Conservation (phyloP, 139 green algal genomes). For the Monoraphidium neglectum region DNA sequence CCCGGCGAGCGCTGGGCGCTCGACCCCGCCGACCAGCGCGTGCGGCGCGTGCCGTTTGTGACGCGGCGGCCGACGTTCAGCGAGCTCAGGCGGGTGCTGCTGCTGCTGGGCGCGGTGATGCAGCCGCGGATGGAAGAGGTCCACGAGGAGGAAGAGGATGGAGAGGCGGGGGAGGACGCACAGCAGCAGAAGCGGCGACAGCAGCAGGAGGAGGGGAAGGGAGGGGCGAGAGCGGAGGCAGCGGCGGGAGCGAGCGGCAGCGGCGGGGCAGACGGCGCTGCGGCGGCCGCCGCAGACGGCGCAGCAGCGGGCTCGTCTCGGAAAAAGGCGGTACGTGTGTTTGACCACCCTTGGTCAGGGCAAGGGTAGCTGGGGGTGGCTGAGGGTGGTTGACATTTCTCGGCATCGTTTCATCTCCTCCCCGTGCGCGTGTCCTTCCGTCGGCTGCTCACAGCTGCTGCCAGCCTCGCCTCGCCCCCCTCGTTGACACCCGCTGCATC, state of each 20-base stretch:
- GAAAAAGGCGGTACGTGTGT: too few species aligned
- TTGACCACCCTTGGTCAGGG: too few species aligned
- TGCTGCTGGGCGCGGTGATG: conserved; percentile 63
- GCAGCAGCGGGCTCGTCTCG: too few species aligned
- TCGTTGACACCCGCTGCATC: background rate
- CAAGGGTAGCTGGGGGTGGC: too few species aligned
- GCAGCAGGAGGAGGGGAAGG: conserved; percentile 5
- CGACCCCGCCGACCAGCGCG: conserved; percentile 47
- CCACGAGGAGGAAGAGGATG: background rate
- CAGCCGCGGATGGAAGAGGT: conserved; percentile 12
- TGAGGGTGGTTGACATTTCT: too few species aligned
- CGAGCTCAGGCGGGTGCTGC: conserved; percentile 76
- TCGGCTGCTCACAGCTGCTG: background rate
- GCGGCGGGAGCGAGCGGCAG: background rate
- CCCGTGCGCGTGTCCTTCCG: too few species aligned
- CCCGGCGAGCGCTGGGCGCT: background rate
- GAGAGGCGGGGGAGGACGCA: conserved; percentile 2
- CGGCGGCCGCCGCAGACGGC: too few species aligned
- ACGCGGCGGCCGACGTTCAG: conserved; percentile 84
- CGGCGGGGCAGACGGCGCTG: too few species aligned
- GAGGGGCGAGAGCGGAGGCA: background rate
- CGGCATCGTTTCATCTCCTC: too few species aligned
- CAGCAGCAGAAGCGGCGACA: conserved; percentile 10
- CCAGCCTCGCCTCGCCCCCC: background rate
- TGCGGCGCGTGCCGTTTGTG: conserved; percentile 78